Percentiles rank a stretch among this genome's conserved stretches.
Conservation (phyloP, 208 protist genomes). For the Porcisia deanei region DNA sequence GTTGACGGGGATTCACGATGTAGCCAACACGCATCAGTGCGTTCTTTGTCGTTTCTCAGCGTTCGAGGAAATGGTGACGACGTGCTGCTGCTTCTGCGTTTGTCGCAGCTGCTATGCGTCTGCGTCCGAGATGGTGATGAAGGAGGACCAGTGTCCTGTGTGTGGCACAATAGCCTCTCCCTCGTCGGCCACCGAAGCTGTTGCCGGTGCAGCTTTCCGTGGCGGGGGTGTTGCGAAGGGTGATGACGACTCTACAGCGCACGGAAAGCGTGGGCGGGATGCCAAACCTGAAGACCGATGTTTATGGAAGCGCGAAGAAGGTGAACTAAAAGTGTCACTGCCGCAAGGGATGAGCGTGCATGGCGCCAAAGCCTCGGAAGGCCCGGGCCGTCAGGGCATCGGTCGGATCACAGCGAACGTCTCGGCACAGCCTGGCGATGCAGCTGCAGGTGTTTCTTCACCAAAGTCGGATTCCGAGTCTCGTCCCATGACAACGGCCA, state of each 20-base stretch:
- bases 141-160: slow-evolving; percentile 66
- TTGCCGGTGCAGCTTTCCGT: background rate
- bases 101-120: slow-evolving; percentile 58
- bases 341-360: slow-evolving; percentile 5
- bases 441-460: background rate
- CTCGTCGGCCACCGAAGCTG: background rate
- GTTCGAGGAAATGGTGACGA: slow-evolving; percentile 38
- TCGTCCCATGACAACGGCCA: background rate
- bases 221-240: background rate
- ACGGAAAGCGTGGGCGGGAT: slow-evolving; percentile 3
- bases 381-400: background rate
- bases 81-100: slow-evolving; percentile 63
- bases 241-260: background rate
- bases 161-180: slow-evolving; percentile 41
- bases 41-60: slow-evolving; percentile 65
- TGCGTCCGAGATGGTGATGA: slow-evolving; percentile 61
- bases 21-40: slow-evolving; percentile 44
- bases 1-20: slow-evolving; percentile 12
- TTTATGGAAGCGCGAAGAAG: slow-evolving; percentile 1
- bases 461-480: background rate
- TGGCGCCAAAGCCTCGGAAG: background rate
- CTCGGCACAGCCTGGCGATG: background rate
- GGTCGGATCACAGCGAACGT: background rate
- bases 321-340: slow-evolving; percentile 2
- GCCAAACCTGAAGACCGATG: background rate